Base-by-base conservation (phyloP, 2,329 filamentous ascomycete genomes). In the Magnaporthiopsis incrustans region DNA sequence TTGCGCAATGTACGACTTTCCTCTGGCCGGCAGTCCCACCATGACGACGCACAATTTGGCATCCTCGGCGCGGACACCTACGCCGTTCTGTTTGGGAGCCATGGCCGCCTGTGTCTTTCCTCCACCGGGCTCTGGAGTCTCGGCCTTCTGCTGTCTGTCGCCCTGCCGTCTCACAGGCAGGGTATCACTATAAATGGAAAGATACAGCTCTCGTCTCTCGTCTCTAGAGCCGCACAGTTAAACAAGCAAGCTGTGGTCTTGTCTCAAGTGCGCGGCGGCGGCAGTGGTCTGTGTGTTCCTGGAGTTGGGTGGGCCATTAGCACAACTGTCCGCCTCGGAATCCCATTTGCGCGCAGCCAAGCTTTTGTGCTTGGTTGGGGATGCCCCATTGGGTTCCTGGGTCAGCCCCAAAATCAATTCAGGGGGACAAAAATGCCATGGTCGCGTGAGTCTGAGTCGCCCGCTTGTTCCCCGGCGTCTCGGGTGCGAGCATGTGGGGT, bases 31-130 rank as follows among this genome's bases (percentile, higher is more conserved):
- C 70, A 99, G 79, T 67, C 95, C 95, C 66, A 99, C 95, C 95
- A 99, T 99, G 71, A 99, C 92, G 68, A 99, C 93, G 77, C 94
- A 98, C 80, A 99, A 96, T 76, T 91, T 91, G 66, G 91, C 94
- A 77, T 97, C 92, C 81, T 98, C 94, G 71, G 90, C 91, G 91
- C 96, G 89, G 68, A 93, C 84, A 72, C 89, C 89, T 71, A 85
- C 79, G 69, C 89, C 87, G 75, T 88, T 88, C 81, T 81, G 79
- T 74, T 71, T 78, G 67, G 76, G 77, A 68, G 79, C 75, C 80
- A 82, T 82, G 61, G 67, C 59, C 25, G 32, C 38, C 22, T 53
- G 4, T n/a, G 12, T 57, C 25, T 30, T 25, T 18, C 10, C 57
- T 58, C 57, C 57, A 25, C 57, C 30, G 6, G 30, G 30, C 30